Evolutionary conservation across 805 yeast species (phyloP).

Genomic region (Starmera quercuum): DNA sequence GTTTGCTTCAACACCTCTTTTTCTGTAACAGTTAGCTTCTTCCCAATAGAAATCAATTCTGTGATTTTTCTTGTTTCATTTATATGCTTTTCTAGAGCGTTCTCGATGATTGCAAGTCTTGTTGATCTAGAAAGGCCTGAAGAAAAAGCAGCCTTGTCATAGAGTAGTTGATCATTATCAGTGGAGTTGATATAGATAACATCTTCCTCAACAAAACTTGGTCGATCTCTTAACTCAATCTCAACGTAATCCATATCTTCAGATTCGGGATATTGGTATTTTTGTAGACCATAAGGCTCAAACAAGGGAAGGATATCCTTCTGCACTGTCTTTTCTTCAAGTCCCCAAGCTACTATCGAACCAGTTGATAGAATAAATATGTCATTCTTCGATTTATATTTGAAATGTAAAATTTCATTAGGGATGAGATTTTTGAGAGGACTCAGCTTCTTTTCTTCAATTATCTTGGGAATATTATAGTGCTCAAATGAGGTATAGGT

Average conservation of each 20-base stretch:
- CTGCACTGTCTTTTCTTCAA: conserved; percentile 46
- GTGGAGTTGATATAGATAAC: conserved; percentile 56
- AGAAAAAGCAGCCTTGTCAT: conserved; percentile 85
- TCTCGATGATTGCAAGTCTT: conserved; percentile 72
- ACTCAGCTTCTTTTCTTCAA: conserved; percentile 25
- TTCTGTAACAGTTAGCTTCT: conserved; percentile 41
- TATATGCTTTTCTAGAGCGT: conserved; percentile 63
- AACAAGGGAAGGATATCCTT: conserved; percentile 46
- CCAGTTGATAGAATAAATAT: conserved; percentile 71
- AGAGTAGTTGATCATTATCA: conserved; percentile 36
- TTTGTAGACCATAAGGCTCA: conserved; percentile 36
- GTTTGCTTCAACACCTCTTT: conserved; percentile 60
- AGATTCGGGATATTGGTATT: conserved; percentile 49
- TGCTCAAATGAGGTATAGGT: conserved; percentile 68
- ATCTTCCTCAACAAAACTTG: conserved; percentile 57
- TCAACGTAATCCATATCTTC: conserved; percentile 85
- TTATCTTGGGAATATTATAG: conserved; percentile 46
- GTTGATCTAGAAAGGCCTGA: conserved; percentile 85
- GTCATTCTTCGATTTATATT: conserved; percentile 37
- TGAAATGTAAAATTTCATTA: conserved; percentile 59
- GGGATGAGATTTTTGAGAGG: conserved; percentile 46
- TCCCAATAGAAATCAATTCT: conserved; percentile 58
- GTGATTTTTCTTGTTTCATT: conserved; percentile 55
- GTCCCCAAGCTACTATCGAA: conserved; percentile 78
- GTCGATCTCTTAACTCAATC: conserved; percentile 14